Conservation (phyloP, 352 stramenopile species). For the Blastocystis sp. region DNA sequence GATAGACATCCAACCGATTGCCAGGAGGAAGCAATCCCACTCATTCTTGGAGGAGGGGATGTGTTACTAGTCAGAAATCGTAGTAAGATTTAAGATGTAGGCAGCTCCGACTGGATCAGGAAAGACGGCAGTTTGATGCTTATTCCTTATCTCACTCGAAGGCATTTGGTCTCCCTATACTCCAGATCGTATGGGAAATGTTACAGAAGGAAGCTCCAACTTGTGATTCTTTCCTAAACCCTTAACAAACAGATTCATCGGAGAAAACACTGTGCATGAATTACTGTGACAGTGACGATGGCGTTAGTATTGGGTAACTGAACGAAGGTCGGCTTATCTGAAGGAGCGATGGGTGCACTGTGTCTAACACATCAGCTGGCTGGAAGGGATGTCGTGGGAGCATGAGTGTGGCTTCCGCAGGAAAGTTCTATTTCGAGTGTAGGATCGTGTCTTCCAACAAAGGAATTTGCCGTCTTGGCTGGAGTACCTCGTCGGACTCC, state of each 20-base stretch:
- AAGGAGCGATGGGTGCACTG: constrained; percentile 22
- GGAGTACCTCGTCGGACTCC: constrained; percentile 63
- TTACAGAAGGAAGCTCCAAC: background rate
- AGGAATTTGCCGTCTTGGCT: constrained; percentile 66
- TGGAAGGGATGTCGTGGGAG: constrained; percentile 31
- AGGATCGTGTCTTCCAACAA: background rate
- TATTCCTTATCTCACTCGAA: background rate
- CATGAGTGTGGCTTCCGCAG: constrained; percentile 7
- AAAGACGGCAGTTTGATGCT: constrained; percentile 72
- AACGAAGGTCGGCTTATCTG: background rate
- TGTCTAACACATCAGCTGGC: background rate
- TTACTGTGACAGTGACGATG: constrained; percentile 55
- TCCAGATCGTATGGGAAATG: constrained; percentile 70
- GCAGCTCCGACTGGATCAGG: constrained; percentile 81
- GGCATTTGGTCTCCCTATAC: constrained; percentile 87
- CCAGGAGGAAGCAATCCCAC: constrained; percentile 81
- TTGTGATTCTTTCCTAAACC: background rate
- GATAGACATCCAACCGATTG: constrained; percentile 73
- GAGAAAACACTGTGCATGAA: constrained; percentile 32
- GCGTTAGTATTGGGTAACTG: background rate
- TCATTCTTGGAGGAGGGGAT: constrained; percentile 78
- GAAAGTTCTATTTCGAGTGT: constrained; percentile 62
- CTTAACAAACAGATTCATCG: constrained; percentile 14
- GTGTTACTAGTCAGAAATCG: constrained; percentile 68
- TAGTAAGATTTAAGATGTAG: constrained; percentile 1